Conservation (phyloP, 139 green algal species). For the Nannochloris sp. region DNA sequence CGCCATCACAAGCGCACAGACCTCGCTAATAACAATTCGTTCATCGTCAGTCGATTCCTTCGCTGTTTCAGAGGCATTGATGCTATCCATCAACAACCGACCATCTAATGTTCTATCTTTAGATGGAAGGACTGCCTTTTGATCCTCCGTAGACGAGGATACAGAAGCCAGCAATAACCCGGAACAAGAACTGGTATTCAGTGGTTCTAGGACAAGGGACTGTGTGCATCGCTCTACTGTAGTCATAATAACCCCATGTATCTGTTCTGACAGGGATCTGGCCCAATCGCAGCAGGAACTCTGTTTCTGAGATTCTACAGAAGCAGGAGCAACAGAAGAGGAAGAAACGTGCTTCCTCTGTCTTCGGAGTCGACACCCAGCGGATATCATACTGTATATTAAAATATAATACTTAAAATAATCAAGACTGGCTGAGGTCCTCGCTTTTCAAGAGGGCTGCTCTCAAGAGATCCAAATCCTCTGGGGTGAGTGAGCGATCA, state of each 20-base stretch:
- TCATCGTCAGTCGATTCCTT: constrained; percentile 20
- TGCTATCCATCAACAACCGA: not conserved
- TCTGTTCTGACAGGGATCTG: too few species aligned
- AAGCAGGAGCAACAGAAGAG: too few species aligned
- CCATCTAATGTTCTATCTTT: constrained; percentile 1
- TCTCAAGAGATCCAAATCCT: not conserved
- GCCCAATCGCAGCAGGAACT: too few species aligned
- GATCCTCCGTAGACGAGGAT: not conserved
- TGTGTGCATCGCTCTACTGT: too few species aligned
- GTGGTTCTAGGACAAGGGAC: too few species aligned
- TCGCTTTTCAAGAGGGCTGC: not conserved
- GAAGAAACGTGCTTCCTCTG: too few species aligned
- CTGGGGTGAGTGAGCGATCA: not conserved
- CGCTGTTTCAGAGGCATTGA: not conserved
- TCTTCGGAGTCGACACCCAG: too few species aligned
- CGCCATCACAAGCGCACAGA: not conserved
- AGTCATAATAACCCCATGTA: too few species aligned
- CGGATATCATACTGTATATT: too few species aligned
- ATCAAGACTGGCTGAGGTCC: not conserved
- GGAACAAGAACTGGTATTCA: not conserved
- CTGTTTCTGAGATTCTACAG: too few species aligned
- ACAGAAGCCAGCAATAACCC: not conserved
- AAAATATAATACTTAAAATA: too few species aligned
- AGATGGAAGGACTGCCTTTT: not conserved
- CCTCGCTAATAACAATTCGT: constrained; percentile 61